Base-by-base conservation (phyloP, 2,329 filamentous ascomycete genomes). In the Elsinoe fawcettii region DNA sequence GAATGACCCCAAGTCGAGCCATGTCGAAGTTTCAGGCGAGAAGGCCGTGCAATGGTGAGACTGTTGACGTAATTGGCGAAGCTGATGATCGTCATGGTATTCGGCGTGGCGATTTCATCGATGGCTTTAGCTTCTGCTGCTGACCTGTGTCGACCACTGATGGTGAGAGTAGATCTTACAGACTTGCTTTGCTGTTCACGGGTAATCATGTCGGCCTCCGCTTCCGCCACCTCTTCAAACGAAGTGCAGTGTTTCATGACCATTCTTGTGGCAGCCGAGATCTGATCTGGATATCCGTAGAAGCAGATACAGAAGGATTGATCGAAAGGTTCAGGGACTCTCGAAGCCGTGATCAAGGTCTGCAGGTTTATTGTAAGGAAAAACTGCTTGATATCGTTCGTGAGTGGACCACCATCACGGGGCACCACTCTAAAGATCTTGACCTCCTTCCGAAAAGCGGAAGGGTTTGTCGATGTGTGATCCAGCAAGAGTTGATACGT, bases 21-120 rank as follows among this genome's bases (percentile, higher is more conserved):
- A 39, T 14, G 16, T 27, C 9, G 23, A 7, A 55, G 2, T 7
- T 16, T 25, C n/a, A 55, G 30, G 5, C 46, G 43, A 2, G 39
- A 20, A 1, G 53, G 20, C 9, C 11, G 23, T 0, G 54, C 54
- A 0, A 25, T 14, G 32, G 58, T 30, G 2, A 61, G n/a, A 4
- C 55, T 32, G 1, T 57, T 27, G 6, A 61, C 51, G 39, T 61
- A 58, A 7, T 43, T 44, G 37, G 54, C 34, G 39, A 61, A 60
- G 8, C 4, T 27, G 5, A 44, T 16, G 8, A 58, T 32, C 1
- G 60, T 56, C 60, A 59, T 60, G 8, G 6, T 2, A 0, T 20
- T 12, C 2, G 51, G 57, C 34, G 32, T 16, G 3, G 18, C 2
- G 16, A 46, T 46, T n/a, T 46, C 41, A n/a, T n/a, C 23, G 2